Evolutionary conservation across 1,139 yeast species (phyloP).

Genomic region (Lodderomyces jiufengensis): DNA sequence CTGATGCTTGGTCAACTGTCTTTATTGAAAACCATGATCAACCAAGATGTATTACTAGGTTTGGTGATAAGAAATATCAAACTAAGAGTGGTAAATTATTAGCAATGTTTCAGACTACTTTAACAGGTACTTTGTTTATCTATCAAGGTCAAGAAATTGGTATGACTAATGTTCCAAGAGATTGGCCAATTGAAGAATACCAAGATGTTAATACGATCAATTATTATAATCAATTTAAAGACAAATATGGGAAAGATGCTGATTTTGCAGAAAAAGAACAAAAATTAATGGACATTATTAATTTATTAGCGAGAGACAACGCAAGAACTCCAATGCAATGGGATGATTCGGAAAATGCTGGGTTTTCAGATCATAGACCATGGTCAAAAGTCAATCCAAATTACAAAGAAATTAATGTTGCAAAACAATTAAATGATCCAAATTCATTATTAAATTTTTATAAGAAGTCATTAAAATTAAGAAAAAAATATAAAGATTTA

Average conservation of each 20-base stretch:
- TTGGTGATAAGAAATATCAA: conserved; percentile 38
- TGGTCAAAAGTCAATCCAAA: conserved; percentile 56
- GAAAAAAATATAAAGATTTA: conserved; percentile 44
- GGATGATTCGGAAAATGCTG: conserved; percentile 43
- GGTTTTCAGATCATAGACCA: conserved; percentile 49
- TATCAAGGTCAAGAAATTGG: conserved; percentile 65
- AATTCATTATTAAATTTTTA: conserved; percentile 47
- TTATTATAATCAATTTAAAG: conserved; percentile 35
- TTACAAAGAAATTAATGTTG: conserved; percentile 48
- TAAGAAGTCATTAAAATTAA: conserved; percentile 37
- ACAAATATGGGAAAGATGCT: conserved; percentile 27
- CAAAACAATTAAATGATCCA: conserved; percentile 43
- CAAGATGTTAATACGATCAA: conserved; percentile 48
- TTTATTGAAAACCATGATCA: conserved; percentile 60
- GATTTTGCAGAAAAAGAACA: conserved; percentile 24
- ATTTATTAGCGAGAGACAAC: conserved; percentile 48
- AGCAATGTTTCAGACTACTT: conserved; percentile 42
- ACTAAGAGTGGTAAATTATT: conserved; percentile 44
- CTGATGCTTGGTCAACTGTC: conserved; percentile 60
- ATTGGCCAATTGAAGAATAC: conserved; percentile 50
- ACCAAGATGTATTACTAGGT: conserved; percentile 50
- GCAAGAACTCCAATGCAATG: conserved; percentile 62
- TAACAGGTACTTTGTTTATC: conserved; percentile 54
- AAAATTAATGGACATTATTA: conserved; percentile 30
- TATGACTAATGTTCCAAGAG: conserved; percentile 45